A percentile compares a stretch with the other conserved stretches of the same genome.
Conservation (phyloP, 495 filamentous ascomycete genomes). For the Daldinia bambusicola region DNA sequence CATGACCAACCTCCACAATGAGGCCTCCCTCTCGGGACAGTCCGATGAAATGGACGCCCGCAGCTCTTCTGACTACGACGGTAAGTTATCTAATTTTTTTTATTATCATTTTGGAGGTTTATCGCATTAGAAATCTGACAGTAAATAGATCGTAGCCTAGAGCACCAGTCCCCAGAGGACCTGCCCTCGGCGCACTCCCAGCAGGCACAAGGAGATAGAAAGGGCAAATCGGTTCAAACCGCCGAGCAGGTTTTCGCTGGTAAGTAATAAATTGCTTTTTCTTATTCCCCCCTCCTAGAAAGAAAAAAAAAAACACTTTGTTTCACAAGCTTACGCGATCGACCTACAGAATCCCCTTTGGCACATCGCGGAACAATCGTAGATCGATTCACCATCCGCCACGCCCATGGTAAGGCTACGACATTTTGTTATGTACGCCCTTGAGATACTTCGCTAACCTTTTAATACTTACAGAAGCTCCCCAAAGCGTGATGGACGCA, state of each 20-base stretch:
- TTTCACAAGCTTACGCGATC: background rate
- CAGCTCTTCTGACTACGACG: constrained; percentile 10
- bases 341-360: background rate
- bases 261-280: background rate
- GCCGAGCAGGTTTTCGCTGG: background rate
- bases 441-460: constrained; percentile 4
- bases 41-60: constrained; percentile 6
- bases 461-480: background rate
- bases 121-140: background rate
- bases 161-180: background rate
- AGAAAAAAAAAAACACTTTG: background rate
- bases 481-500: constrained; percentile 17
- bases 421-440: background rate
- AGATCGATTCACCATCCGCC: background rate
- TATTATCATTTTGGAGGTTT: background rate
- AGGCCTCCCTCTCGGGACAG: background rate
- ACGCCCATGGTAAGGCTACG: background rate
- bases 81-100: constrained; percentile 9
- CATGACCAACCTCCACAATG: background rate
- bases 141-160: background rate
- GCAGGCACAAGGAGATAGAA: background rate
- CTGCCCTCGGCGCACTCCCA: background rate
- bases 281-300: no score
- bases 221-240: no score
- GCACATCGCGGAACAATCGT: background rate